A percentile compares a stretch with the other conserved stretches of the same genome.
These are phyloP conservation scores for Mortierella sp. DNA, from an alignment of 371 early-diverging fungal genomes.

Conservation along the genomic window DNA sequence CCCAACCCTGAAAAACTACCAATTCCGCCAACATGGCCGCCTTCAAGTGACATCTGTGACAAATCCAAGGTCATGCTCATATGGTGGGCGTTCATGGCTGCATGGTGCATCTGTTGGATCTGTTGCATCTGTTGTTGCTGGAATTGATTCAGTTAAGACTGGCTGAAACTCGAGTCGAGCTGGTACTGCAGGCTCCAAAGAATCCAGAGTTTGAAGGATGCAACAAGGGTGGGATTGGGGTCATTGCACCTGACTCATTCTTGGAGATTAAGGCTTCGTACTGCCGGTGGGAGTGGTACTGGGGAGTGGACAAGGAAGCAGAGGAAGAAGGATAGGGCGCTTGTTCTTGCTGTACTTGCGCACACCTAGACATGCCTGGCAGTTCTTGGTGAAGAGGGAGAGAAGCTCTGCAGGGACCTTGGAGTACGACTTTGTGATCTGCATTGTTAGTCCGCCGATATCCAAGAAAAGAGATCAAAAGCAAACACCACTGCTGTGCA, in stretches of 20 bases:
- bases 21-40: conserved; percentile 17
- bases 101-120: conserved; percentile 29
- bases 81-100: conserved; percentile 36
- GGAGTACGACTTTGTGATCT: conserved; percentile 54
- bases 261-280: conserved; percentile 28
- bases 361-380: conserved; percentile 48
- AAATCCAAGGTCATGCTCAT: conserved; percentile 31
- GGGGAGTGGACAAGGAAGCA: conserved; percentile 13
- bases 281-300: conserved; percentile 26
- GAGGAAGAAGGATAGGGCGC: conserved; percentile 36
- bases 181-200: conserved; percentile 15
- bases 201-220: conserved; percentile 32
- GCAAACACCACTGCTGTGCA: not conserved
- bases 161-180: conserved; percentile 7
- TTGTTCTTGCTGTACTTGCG: conserved; percentile 54
- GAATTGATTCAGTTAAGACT: conserved; percentile 12
- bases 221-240: conserved; percentile 43
- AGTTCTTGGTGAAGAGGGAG: conserved; percentile 53
- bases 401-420: conserved; percentile 52
- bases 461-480: not conserved
- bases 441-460: too few species aligned
- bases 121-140: conserved; percentile 35
- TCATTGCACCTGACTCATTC: conserved; percentile 33
- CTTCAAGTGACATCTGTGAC: conserved; percentile 31
- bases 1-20: conserved; percentile 21